phyloP scores from a whole-genome alignment of 2,329 filamentous ascomycete species.

The Cadophora luteo-olivacea region DNA sequence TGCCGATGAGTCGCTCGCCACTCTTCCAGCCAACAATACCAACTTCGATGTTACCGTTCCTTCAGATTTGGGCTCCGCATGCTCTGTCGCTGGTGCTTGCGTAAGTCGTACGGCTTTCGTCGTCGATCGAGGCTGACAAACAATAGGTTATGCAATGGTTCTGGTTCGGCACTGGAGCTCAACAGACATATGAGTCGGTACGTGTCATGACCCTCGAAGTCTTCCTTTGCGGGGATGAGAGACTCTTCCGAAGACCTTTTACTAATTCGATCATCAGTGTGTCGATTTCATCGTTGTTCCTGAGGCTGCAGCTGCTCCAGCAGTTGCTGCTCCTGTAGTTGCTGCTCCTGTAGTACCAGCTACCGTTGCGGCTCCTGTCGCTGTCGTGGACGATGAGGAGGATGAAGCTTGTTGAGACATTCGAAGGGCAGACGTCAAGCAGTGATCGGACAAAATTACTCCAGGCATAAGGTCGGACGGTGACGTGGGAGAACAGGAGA shows the following conservation, averaged over 20 bases:
- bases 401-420: not conserved
- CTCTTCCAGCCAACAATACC: conserved; percentile 53
- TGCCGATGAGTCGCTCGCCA: conserved; percentile 51
- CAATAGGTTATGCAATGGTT: conserved; percentile 60
- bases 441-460: no score
- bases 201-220: not conserved
- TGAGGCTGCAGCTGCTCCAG: not conserved
- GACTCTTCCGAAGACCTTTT: not conserved
- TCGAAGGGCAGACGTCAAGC: no score
- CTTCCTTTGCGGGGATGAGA: not conserved
- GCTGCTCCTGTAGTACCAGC: not conserved
- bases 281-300: conserved; percentile 52
- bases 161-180: conserved; percentile 55
- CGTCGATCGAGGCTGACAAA: conserved; percentile 45
- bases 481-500: no score
- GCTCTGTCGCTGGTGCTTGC: conserved; percentile 36
- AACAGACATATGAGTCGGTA: conserved; percentile 59
- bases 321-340: not conserved
- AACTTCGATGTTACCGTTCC: conserved; percentile 62
- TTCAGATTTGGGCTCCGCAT: conserved; percentile 52
- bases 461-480: no score
- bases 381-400: not conserved
- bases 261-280: conserved; percentile 43
- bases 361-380: not conserved
- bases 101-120: conserved; percentile 28